Evolutionary conservation across 2,329 filamentous ascomycete species (phyloP).

Genomic region (Aspergillus sp.): DNA sequence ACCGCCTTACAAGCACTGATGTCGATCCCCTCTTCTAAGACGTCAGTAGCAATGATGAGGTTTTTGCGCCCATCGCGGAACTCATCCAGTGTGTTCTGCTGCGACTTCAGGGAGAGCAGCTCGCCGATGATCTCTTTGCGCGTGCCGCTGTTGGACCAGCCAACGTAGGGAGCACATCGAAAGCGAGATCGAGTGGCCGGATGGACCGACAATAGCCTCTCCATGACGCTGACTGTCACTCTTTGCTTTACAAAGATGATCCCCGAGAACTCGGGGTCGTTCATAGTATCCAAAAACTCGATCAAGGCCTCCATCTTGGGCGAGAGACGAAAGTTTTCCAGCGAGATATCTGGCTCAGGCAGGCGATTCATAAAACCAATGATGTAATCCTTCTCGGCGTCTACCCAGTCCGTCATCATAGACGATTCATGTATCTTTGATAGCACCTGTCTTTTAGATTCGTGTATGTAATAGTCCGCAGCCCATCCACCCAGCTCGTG

Average conservation of each 20-base stretch:
- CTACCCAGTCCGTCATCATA: conserved; percentile 44
- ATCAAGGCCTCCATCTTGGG: conserved; percentile 61
- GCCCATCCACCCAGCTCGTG: conserved; percentile 67
- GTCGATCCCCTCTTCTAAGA: conserved; percentile 63
- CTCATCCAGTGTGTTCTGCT: conserved; percentile 54
- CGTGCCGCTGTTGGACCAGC: conserved; percentile 44
- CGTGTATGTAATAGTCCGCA: conserved; percentile 63
- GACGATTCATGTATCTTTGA: conserved; percentile 24
- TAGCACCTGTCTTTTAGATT: conserved; percentile 44
- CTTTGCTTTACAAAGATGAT: conserved; percentile 69
- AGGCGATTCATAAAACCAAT: conserved; percentile 37
- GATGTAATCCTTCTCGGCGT: conserved; percentile 58
- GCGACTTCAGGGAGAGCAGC: conserved; percentile 47
- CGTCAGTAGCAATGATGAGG: conserved; percentile 58
- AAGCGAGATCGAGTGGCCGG: conserved; percentile 51
- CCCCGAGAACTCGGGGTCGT: conserved; percentile 50
- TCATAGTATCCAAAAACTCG: conserved; percentile 48
- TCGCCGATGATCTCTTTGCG: conserved; percentile 51
- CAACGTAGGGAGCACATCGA: conserved; percentile 41
- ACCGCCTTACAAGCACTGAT: conserved; percentile 64
- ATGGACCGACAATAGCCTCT: conserved; percentile 56
- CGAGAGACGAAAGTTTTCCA: conserved; percentile 42
- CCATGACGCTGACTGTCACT: conserved; percentile 60
- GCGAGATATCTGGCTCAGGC: conserved; percentile 17
- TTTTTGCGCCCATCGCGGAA: conserved; percentile 55